Percentiles rank a stretch among this genome's conserved stretches.
Conservation (phyloP, 179 eudicot genomes). For the Sideroxylon spinosum region DNA sequence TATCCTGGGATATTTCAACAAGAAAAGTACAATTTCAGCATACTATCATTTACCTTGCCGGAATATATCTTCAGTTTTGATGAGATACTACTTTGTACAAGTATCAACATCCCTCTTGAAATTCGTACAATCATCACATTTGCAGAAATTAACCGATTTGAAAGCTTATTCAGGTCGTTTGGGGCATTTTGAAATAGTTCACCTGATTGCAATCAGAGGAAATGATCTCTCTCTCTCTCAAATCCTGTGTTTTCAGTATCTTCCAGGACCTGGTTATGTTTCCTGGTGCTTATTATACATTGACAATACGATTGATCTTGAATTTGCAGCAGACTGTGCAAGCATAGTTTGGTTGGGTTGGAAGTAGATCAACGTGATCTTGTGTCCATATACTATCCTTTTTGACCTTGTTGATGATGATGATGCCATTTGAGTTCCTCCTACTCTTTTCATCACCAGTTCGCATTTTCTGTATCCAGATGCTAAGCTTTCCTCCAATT, state of each 20-base stretch:
- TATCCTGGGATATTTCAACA: background rate
- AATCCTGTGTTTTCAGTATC: background rate
- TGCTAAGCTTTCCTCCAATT: background rate
- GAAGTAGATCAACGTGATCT: background rate
- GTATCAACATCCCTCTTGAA: slow-evolving; percentile 2
- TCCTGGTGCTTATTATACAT: background rate
- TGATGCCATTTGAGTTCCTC: background rate
- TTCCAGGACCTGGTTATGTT: background rate
- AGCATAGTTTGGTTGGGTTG: slow-evolving; percentile 4
- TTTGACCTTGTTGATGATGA: background rate
- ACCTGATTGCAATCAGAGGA: background rate
- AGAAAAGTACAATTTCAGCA: background rate
- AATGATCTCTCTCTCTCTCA: background rate
- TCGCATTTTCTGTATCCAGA: background rate
- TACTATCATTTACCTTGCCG: background rate
- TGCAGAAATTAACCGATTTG: background rate
- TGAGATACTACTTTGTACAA: background rate
- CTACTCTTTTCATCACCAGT: background rate
- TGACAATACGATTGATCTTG: background rate
- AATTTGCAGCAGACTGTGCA: background rate
- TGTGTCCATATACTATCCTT: background rate
- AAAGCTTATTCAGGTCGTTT: background rate
- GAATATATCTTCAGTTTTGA: background rate
- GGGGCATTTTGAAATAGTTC: background rate
- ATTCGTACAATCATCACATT: background rate